Percentiles rank a stretch among this genome's conserved stretches.
These are phyloP conservation scores for Strobilomyces echinocephalus DNA, from an alignment of 768 basidiomycete species.

Conservation along the genomic window DNA sequence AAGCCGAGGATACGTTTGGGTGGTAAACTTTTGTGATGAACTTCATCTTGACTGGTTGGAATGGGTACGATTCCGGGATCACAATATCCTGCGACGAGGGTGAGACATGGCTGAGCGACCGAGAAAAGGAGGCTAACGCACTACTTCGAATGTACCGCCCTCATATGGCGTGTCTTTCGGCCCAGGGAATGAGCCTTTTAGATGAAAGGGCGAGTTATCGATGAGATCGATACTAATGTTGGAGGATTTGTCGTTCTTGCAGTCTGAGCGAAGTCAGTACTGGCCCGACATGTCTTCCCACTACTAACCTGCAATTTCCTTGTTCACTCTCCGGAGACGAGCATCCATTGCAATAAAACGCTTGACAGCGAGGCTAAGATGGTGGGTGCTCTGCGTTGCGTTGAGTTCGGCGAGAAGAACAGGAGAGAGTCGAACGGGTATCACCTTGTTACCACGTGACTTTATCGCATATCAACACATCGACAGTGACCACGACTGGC, in stretches of 20 bases:
- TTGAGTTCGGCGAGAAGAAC: neutral
- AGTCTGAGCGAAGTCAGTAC: conserved; percentile 49
- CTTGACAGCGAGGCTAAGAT: neutral
- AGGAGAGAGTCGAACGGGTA: neutral
- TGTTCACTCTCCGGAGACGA: conserved; percentile 83
- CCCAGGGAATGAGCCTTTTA: conserved; percentile 86
- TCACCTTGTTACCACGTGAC: conserved; percentile 18
- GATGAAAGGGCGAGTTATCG: conserved; percentile 86
- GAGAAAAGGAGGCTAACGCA: conserved; percentile 38
- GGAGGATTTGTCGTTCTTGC: conserved; percentile 92
- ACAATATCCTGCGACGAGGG: conserved; percentile 66
- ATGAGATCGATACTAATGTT: conserved; percentile 82
- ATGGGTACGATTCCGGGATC: conserved; percentile 87
- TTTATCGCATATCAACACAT: conserved; percentile 11
- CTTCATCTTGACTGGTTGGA: conserved; percentile 97
- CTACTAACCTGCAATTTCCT: conserved; percentile 78
- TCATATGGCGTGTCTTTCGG: conserved; percentile 92
- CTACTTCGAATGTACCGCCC: conserved; percentile 88
- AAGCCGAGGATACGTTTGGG: conserved; percentile 91
- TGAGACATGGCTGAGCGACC: neutral
- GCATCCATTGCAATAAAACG: conserved; percentile 63
- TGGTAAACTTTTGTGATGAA: conserved; percentile 97
- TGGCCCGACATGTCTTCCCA: neutral
- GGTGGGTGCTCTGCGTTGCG: neutral
- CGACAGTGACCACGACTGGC: neutral